A percentile compares a stretch with the other conserved stretches of the same genome.
These are phyloP conservation scores for Hypericum androsaemum DNA, from an alignment of 345 rosid species.

Conservation along the genomic window DNA sequence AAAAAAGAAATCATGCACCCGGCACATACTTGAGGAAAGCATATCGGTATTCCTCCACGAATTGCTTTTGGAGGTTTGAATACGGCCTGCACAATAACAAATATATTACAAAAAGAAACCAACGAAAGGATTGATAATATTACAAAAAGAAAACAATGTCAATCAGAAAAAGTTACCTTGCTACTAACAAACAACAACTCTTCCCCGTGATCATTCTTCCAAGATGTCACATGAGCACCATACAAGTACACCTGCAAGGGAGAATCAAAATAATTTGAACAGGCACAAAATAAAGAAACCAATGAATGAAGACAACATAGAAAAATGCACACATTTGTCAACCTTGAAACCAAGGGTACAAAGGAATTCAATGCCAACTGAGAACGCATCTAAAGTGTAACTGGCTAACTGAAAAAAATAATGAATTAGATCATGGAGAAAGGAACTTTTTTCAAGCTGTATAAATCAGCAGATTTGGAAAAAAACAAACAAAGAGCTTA, in stretches of 20 bases:
- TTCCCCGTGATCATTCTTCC: conserved; percentile 88
- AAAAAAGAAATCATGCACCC: conserved; percentile 8
- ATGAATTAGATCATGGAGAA: too few species aligned
- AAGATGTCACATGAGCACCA: conserved; percentile 92
- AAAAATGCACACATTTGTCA: background rate
- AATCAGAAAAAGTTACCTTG: conserved; percentile 34
- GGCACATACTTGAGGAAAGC: conserved; percentile 79
- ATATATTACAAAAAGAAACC: too few species aligned
- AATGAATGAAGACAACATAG: background rate
- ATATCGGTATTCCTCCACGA: conserved; percentile 92
- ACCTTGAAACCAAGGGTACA: conserved; percentile 10
- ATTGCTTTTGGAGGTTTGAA: conserved; percentile 82
- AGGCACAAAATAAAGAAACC: background rate
- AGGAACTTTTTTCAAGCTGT: too few species aligned
- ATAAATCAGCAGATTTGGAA: too few species aligned
- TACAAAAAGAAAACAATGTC: background rate
- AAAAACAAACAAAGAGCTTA: too few species aligned
- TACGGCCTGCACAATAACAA: conserved; percentile 38
- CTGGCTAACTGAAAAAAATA: too few species aligned
- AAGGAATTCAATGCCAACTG: too few species aligned
- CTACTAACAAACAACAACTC: conserved; percentile 72
- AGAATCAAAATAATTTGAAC: background rate
- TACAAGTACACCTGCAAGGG: conserved; percentile 59
- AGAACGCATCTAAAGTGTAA: too few species aligned
- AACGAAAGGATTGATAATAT: background rate